Evolutionary conservation across 257 asterid species (phyloP).

Genomic region (Henckelia pumila): DNA sequence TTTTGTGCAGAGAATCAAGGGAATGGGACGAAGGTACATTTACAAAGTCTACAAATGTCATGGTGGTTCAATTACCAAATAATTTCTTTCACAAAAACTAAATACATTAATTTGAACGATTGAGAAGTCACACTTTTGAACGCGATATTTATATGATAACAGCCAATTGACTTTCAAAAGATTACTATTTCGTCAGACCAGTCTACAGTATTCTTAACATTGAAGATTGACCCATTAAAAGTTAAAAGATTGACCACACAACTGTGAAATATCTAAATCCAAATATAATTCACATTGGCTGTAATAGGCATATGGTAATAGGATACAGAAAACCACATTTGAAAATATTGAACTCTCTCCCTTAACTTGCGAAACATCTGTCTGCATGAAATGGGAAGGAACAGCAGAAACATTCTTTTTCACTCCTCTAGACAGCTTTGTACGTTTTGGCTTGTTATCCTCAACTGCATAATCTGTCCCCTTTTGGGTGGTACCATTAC

Average conservation of each 20-base stretch:
- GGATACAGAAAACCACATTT: conserved; percentile 84
- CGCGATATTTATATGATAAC: background rate
- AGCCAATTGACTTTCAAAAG: background rate
- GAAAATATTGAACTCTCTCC: conserved; percentile 74
- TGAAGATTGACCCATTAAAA: background rate
- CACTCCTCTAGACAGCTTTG: conserved; percentile 45
- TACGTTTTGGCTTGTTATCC: conserved; percentile 54
- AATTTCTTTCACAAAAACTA: conserved; percentile 10
- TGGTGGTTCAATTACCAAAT: conserved; percentile 39
- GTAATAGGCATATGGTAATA: conserved; percentile 19
- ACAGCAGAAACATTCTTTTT: conserved; percentile 66
- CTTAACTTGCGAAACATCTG: conserved; percentile 83
- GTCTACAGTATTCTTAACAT: background rate
- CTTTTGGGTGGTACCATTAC: conserved; percentile 83
- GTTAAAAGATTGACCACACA: conserved; percentile 10
- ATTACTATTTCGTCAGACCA: conserved; percentile 1
- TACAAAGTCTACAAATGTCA: conserved; percentile 74
- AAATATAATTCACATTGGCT: background rate
- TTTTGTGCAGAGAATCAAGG: conserved; percentile 78
- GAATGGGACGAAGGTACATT: conserved; percentile 71
- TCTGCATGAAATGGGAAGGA: conserved; percentile 83
- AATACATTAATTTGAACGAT: conserved; percentile 11
- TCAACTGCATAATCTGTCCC: conserved; percentile 34
- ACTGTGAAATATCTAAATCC: conserved; percentile 9
- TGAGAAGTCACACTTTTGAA: background rate